phyloP scores from a whole-genome alignment of 2,329 filamentous ascomycete genomes.

The Raffaelea ambrosiae region DNA sequence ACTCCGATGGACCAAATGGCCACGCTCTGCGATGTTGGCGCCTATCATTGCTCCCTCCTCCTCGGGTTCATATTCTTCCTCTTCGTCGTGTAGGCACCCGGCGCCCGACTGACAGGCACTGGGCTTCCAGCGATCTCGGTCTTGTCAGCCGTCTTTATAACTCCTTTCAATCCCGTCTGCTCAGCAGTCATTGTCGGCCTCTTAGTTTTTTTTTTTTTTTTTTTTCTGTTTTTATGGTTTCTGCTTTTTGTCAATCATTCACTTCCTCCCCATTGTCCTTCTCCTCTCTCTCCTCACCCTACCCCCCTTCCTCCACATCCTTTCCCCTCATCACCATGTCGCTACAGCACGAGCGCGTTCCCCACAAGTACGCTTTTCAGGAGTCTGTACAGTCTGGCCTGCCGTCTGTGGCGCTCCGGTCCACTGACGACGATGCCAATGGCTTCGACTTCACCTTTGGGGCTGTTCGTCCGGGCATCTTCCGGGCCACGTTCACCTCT shows the following conservation, averaged over 20 bases:
- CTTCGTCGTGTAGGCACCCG: too few species aligned
- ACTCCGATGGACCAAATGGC: too few species aligned
- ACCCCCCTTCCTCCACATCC: not conserved
- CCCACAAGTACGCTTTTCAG: slow-evolving; percentile 17
- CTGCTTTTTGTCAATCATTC: too few species aligned
- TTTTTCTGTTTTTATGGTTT: too few species aligned
- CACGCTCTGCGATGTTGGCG: too few species aligned
- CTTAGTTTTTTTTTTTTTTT: not conserved
- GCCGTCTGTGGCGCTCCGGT: slow-evolving; percentile 25
- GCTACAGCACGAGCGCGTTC: slow-evolving; percentile 14
- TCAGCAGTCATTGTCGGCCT: too few species aligned
- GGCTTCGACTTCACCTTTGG: slow-evolving; percentile 54
- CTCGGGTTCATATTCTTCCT: too few species aligned
- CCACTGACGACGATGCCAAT: slow-evolving; percentile 25
- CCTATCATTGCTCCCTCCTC: too few species aligned
- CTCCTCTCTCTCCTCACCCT: not conserved
- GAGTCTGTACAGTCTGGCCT: not conserved
- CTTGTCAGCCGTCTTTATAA: too few species aligned
- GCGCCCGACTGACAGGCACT: too few species aligned
- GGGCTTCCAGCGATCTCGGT: too few species aligned
- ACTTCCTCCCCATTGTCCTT: not conserved
- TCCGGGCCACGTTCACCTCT: slow-evolving; percentile 60
- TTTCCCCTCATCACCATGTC: slow-evolving; percentile 1
- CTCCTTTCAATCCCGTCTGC: too few species aligned
- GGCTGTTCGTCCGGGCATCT: slow-evolving; percentile 51